Conservation (phyloP, 2,329 filamentous ascomycete species). For the Stagonosporopsis tanaceti region DNA sequence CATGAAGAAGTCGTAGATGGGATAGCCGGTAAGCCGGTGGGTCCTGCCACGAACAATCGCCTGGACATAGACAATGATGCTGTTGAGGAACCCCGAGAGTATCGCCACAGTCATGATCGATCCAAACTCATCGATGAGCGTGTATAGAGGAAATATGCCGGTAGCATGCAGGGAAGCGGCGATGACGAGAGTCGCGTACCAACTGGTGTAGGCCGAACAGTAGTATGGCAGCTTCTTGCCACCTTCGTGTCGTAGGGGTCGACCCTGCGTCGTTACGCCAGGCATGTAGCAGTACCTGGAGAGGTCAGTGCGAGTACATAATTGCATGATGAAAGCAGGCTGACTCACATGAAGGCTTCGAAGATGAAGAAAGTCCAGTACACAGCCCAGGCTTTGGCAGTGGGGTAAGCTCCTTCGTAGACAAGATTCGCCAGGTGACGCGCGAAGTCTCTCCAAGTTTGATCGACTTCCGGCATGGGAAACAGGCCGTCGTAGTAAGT, state of each 20-base stretch:
- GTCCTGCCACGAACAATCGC: slow-evolving; percentile 79
- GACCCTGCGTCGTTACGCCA: slow-evolving; percentile 85
- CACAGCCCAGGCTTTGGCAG: slow-evolving; percentile 81
- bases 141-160: slow-evolving; percentile 86
- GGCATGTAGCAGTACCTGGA: slow-evolving; percentile 68
- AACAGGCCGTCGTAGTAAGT: slow-evolving; percentile 87
- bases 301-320: slow-evolving; percentile 62
- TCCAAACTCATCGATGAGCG: slow-evolving; percentile 91
- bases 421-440: slow-evolving; percentile 73
- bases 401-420: slow-evolving; percentile 84
- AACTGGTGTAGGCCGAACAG: slow-evolving; percentile 85
- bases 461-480: slow-evolving; percentile 69
- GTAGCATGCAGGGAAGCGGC: slow-evolving; percentile 76
- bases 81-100: slow-evolving; percentile 82
- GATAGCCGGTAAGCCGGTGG: slow-evolving; percentile 87
- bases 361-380: slow-evolving; percentile 71
- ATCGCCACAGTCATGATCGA: slow-evolving; percentile 91
- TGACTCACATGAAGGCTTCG: slow-evolving; percentile 15
- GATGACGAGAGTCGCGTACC: slow-evolving; percentile 81
- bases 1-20: slow-evolving; percentile 89
- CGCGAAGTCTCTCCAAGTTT: slow-evolving; percentile 74
- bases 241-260: slow-evolving; percentile 80
- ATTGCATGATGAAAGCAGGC: slow-evolving; percentile 81
- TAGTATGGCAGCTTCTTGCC: slow-evolving; percentile 91
- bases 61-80: slow-evolving; percentile 83